Evolutionary conservation across 2,329 filamentous ascomycete species (phyloP).

Genomic region (Cryoendolithus antarcticus): DNA sequence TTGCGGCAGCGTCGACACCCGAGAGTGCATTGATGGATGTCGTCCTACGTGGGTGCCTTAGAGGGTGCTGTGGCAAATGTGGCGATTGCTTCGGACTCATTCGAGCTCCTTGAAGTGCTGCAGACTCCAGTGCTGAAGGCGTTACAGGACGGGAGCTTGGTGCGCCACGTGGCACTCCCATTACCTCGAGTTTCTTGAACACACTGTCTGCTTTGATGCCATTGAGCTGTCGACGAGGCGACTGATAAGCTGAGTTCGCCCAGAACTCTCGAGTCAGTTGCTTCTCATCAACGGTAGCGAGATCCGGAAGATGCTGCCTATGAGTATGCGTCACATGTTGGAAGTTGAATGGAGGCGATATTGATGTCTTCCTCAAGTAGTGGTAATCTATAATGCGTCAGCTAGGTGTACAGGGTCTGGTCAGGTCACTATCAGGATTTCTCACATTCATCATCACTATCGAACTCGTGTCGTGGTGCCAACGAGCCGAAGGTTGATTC

Average conservation of each 20-base stretch:
- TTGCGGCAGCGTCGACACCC: not conserved
- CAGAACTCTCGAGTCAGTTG: constrained; percentile 43
- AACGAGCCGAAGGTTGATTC: too few species aligned
- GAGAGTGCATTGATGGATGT: not conserved
- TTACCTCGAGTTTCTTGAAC: constrained; percentile 4
- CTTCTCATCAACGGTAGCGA: constrained; percentile 39
- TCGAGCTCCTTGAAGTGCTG: too few species aligned
- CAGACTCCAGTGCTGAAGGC: not conserved
- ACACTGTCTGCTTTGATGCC: constrained; percentile 43
- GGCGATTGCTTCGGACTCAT: constrained; percentile 1
- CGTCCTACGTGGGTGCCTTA: not conserved
- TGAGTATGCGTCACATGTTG: constrained; percentile 51
- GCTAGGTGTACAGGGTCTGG: too few species aligned
- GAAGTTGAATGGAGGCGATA: constrained; percentile 53
- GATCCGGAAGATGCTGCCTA: constrained; percentile 39
- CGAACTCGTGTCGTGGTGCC: too few species aligned
- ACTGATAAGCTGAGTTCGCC: constrained; percentile 40
- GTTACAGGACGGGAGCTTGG: constrained; percentile 8
- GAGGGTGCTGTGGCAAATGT: not conserved
- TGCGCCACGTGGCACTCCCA: constrained; percentile 4
- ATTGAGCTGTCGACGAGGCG: constrained; percentile 35
- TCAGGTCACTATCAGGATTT: too few species aligned
- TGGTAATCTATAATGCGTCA: too few species aligned
- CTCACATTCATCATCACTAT: too few species aligned
- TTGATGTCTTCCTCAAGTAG: constrained; percentile 32